Conservation (phyloP, 495 filamentous ascomycete genomes). For the Penicillium robsamsonii region DNA sequence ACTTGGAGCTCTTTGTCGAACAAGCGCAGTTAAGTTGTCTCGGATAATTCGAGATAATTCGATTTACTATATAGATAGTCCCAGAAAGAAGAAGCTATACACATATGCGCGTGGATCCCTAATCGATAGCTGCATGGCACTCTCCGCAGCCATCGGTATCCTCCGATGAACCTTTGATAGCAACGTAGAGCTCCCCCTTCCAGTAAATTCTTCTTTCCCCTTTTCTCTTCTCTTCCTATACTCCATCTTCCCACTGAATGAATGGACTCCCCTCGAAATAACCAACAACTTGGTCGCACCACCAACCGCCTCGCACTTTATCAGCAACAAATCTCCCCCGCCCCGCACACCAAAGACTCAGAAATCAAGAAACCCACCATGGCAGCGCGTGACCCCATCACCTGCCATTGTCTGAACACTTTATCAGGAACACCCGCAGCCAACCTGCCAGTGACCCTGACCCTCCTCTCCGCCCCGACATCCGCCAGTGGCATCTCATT, state of each 20-base stretch:
- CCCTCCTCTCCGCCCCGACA: constrained; percentile 39
- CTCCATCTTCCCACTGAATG: constrained; percentile 16
- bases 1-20: background rate
- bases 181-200: constrained; percentile 20
- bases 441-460: constrained; percentile 55
- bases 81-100: background rate
- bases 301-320: constrained; percentile 40
- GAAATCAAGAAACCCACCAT: constrained; percentile 25
- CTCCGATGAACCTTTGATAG: constrained; percentile 37
- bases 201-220: background rate
- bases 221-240: background rate
- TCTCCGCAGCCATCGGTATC: constrained; percentile 43
- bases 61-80: background rate
- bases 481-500: constrained; percentile 46
- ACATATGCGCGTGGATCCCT: constrained; percentile 4
- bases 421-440: constrained; percentile 63
- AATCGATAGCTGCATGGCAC: constrained; percentile 27
- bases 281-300: constrained; percentile 27
- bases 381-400: constrained; percentile 63
- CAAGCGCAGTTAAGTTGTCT: background rate
- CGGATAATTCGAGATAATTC: background rate
- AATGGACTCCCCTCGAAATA: constrained; percentile 29
- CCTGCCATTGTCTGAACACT: constrained; percentile 74
- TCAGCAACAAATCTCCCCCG: constrained; percentile 34
- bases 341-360: constrained; percentile 20